A percentile compares a stretch with the other conserved stretches of the same genome.
These are phyloP conservation scores for Ustilago sp. DNA, from an alignment of 1,284 basidiomycete species.

Conservation along the genomic window DNA sequence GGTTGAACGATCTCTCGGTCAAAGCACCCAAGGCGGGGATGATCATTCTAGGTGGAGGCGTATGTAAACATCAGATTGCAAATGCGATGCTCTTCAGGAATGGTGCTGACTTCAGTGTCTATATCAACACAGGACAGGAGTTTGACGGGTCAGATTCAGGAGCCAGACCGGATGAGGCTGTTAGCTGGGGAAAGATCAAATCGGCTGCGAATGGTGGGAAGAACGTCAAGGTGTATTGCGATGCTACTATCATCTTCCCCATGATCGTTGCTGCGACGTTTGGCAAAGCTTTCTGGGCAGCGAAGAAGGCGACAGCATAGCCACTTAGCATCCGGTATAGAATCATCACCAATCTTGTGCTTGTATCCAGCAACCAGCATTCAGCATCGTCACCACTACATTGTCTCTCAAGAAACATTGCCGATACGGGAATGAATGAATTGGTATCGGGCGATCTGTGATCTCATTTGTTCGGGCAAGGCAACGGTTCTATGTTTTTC, in stretches of 20 bases:
- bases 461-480: background rate
- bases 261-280: constrained; percentile 88
- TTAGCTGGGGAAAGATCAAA: constrained; percentile 99
- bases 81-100: constrained; percentile 99
- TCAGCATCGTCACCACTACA: background rate
- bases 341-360: constrained; percentile 15
- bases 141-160: constrained; percentile 99
- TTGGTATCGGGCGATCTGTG: too few species aligned
- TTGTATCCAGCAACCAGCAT: constrained; percentile 19
- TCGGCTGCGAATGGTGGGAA: constrained; percentile 78
- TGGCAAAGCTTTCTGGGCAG: constrained; percentile 67
- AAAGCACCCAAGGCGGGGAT: constrained; percentile 94
- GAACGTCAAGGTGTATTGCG: constrained; percentile 84
- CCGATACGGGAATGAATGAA: too few species aligned
- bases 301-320: constrained; percentile 10
- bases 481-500: background rate
- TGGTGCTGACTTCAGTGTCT: constrained; percentile 97
- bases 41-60: constrained; percentile 97
- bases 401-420: too few species aligned
- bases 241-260: constrained; percentile 90
- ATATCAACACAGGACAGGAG: constrained; percentile 98
- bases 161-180: constrained; percentile 94
- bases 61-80: constrained; percentile 99
- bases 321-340: too few species aligned
- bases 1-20: constrained; percentile 89